Evolutionary conservation across 495 filamentous ascomycete genomes (phyloP).

Genomic region (Aspergillus avenaceus): DNA sequence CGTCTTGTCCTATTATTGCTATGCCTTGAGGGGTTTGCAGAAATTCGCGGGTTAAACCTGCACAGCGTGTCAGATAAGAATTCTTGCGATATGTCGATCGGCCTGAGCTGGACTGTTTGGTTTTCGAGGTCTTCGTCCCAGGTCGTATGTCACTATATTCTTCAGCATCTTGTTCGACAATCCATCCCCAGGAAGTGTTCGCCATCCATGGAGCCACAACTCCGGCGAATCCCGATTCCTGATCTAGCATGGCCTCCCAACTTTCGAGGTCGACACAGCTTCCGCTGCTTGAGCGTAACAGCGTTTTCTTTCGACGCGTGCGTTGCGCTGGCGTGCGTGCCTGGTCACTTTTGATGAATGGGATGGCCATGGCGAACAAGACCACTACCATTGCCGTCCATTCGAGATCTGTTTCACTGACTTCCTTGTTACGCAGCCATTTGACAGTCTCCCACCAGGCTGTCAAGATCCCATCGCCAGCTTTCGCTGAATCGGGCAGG

Average conservation of each 20-base stretch:
- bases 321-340: slow-evolving; percentile 34
- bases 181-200: slow-evolving; percentile 69
- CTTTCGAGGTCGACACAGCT: slow-evolving; percentile 51
- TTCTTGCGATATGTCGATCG: slow-evolving; percentile 43
- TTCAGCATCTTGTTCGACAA: slow-evolving; percentile 54
- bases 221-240: slow-evolving; percentile 53
- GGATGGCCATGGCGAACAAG: slow-evolving; percentile 59
- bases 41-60: slow-evolving; percentile 50
- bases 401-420: slow-evolving; percentile 55
- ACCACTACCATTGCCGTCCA: slow-evolving; percentile 76
- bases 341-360: slow-evolving; percentile 39
- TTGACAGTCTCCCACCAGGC: slow-evolving; percentile 75
- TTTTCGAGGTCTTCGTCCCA: slow-evolving; percentile 18
- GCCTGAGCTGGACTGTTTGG: slow-evolving; percentile 20
- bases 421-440: slow-evolving; percentile 55
- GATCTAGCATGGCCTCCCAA: slow-evolving; percentile 58
- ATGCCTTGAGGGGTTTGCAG: slow-evolving; percentile 51
- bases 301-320: slow-evolving; percentile 44
- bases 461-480: slow-evolving; percentile 59
- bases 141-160: slow-evolving; percentile 24
- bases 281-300: slow-evolving; percentile 59
- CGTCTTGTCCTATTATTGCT: slow-evolving; percentile 45
- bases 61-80: slow-evolving; percentile 41
- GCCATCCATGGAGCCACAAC: slow-evolving; percentile 62
- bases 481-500: slow-evolving; percentile 51